Base-by-base conservation (phyloP, 129 eudicot genomes). In the Lonicera japonica region DNA sequence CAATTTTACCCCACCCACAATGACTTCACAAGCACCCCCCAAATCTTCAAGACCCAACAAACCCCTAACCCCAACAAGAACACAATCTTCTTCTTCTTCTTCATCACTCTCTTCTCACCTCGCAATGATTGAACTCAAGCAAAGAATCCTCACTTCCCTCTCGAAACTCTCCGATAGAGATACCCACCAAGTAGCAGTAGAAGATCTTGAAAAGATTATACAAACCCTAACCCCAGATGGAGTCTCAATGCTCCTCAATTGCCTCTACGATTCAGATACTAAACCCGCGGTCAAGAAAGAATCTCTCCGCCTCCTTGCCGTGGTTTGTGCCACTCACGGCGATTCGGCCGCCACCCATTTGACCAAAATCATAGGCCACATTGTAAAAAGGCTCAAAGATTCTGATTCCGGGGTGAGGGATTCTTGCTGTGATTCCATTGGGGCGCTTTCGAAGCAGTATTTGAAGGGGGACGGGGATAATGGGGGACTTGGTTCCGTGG, bases 181-280 rank as follows among this genome's bases (percentile, higher is more conserved):
- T 73, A 92, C 98, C 52, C 91, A 92, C 80, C 96, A 92, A 78
- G 80, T 92, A 86, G 98, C 90, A 43, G 76, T 87, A 5, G 84
- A 82, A 39, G 96, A 92, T 71, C 86, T 92, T 24, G 83, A 92
- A 56, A 73, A 82, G 56, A 54, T 75, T 58, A 85, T 92, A 53
- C 75, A 78, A 41, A 77, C 95, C 67, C 73, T 82, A 48, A 63
- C 87, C 3, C 78, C 77, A 7, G 96, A 85, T 65, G 71, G 69
- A 71, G 48, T 92, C 38, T 63, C 91, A 1, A 71, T 85, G 78
- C 74, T 85, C 61, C 82, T 92, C 69, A 92, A 87, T 70, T 70
- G 91, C 82, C 91, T 92, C 1, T 87, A 62, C 74, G 91, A 82
- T 23, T 72, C 90, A 74, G 85, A 83, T 68, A 82, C 91, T 52